Evolutionary conservation across 2,329 filamentous ascomycete species (phyloP), one percentile per base, ranked within the genome.

Genomic region (Aspergillus melleus): DNA sequence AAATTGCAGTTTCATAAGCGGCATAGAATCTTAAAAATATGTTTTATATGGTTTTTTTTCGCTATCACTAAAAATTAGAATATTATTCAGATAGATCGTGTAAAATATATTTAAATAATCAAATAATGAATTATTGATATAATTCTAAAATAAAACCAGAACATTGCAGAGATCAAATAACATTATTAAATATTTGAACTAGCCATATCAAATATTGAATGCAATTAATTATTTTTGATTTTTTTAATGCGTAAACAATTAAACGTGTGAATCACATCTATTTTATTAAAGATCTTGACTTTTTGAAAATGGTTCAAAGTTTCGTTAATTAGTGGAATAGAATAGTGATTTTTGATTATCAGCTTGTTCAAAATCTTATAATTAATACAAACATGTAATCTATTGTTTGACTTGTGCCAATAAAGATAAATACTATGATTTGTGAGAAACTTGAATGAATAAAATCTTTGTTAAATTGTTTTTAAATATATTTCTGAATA

Each of bases 111-210:
- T 52, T 0, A 68, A 58, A 3, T 36, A 59, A 1, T 60, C 57
- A 1, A 24, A 22, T 6, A 66, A n/a, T 3, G 46, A 26, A 4
- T 29, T 24, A 16, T 65, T 63, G 11, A 66, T 66, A 56, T 61
- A 67, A 0, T 36, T 36, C 29, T 67, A 52, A 44, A 68, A 69
- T 0, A 58, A 65, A 2, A 58, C 49, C 19, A 59, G 60, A 1
- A 56, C 54, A 29, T 67, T 65, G 1, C 49, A 47, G 5, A 69
- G 24, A 3, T 70, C 57, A 65, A 75, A 73, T 0, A 61, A 61
- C 53, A 68, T 72, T 2, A 74, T 63, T 19, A 60, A 19, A 36
- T 69, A 74, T 53, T 76, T 57, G 58, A 64, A 75, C 1, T 68
- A 60, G 14, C 65, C 60, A 54, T 66, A 73, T 32, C 57, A 29